Evolutionary conservation across 768 basidiomycete genomes (phyloP), one percentile per base, ranked within the genome.

Genomic region (Terana coerulea): DNA sequence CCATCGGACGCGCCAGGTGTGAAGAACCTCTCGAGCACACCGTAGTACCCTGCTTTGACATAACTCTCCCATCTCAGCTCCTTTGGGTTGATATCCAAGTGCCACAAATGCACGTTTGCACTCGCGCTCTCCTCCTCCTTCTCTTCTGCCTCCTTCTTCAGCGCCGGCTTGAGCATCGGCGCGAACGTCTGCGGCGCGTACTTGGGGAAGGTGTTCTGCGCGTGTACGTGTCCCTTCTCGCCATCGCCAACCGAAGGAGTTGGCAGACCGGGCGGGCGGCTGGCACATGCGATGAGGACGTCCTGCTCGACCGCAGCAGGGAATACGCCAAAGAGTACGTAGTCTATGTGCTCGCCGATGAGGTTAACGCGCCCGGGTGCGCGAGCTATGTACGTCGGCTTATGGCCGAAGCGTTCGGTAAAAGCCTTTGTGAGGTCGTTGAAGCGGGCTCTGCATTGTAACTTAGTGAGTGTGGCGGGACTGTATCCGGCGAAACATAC

Each of bases 231-330:
- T 0, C 64, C 39, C 49, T 71, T 62, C 7, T 71, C 63, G 21
- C 55, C 19, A 17, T 59, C 62, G 28, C 58, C n/a, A 53, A 50
- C 19, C 56, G 41, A 36, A 48, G 61, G 9, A 59, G 50, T 33
- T 11, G 6, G 25, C 54, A 24, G 52, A 65, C 31, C 64, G 59
- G 54, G 34, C 7, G 36, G 30, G 9, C 42, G 41, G 47, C 75
- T n/a, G 76, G 76, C 28, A 77, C 81, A 67, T 79, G 91, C 90
- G 49, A 93, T 85, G 46, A 93, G 73, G 58, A 92, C 84, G 64
- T 92, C 92, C 46, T 80, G 80, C 57, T 91, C 91, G 33, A 93
- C 78, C 0, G 91, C 91, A n/a, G 85, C 78, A 14, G 91, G 92
- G 30, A 93, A 75, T 6, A 89, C 89, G 3, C 91, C 91, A 57